Conservation (phyloP, 495 filamentous ascomycete genomes). For the Tuber magnatum region DNA sequence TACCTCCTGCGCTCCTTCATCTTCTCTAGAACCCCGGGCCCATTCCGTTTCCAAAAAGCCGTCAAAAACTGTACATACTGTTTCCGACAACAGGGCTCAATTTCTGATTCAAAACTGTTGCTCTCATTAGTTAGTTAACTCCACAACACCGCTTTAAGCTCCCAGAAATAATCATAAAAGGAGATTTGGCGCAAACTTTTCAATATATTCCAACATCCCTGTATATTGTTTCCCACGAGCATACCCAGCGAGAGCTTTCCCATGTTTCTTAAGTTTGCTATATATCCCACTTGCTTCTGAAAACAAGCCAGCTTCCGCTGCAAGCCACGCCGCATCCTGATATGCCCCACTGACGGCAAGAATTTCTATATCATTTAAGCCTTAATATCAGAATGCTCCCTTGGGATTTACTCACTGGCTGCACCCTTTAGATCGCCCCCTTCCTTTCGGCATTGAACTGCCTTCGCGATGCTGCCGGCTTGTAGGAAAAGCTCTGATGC, state of each 20-base stretch:
- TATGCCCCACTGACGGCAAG: constrained; percentile 12
- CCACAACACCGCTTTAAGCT: no score
- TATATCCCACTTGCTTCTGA: constrained; percentile 13
- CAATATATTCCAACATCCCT: constrained; percentile 11
- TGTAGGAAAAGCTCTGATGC: constrained; percentile 18
- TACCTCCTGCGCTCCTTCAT: neutral
- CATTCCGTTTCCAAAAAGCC: no score
- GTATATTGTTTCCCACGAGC: constrained; percentile 5
- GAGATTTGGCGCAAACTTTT: neutral
- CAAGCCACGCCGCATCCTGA: constrained; percentile 21
- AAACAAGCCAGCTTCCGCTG: constrained; percentile 2
- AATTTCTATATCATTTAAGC: constrained; percentile 16
- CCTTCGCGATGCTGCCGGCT: constrained; percentile 10
- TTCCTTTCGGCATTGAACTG: constrained; percentile 23
- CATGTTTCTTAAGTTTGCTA: constrained; percentile 11
- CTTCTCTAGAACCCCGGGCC: no score
- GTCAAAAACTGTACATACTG: constrained; percentile 16
- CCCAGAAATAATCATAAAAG: neutral
- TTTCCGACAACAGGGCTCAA: constrained; percentile 8
- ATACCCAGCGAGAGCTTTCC: constrained; percentile 16
- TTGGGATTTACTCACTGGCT: constrained; percentile 8
- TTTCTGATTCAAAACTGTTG: constrained; percentile 1
- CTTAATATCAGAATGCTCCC: neutral
- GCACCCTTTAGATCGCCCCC: constrained; percentile 18
- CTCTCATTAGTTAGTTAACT: neutral